A percentile compares a stretch with the other conserved stretches of the same genome.
phyloP scores from a whole-genome alignment of 495 filamentous ascomycete species.

The Aspergillus saccharolyticus region DNA sequence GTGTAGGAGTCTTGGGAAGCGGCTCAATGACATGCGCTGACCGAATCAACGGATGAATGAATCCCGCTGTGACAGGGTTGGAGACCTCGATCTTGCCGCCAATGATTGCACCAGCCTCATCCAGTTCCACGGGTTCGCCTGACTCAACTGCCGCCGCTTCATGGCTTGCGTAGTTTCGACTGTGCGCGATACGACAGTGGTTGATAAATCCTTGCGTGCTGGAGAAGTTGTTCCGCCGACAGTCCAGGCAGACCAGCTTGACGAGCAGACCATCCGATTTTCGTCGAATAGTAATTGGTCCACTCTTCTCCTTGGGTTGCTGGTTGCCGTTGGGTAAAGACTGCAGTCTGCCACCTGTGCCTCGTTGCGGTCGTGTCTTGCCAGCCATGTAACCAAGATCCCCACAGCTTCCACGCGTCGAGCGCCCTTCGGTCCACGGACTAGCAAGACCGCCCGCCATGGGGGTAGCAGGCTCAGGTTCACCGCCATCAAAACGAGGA shows the following conservation, averaged over 20 bases:
- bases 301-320: constrained; percentile 59
- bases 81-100: constrained; percentile 44
- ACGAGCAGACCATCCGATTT: constrained; percentile 57
- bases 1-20: constrained; percentile 40
- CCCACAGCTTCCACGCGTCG: constrained; percentile 66
- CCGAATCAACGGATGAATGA: constrained; percentile 67
- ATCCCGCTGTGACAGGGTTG: constrained; percentile 37
- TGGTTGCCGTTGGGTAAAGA: constrained; percentile 69
- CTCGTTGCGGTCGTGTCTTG: constrained; percentile 59
- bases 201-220: constrained; percentile 98
- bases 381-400: constrained; percentile 52
- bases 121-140: constrained; percentile 72
- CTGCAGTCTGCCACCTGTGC: constrained; percentile 57
- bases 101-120: constrained; percentile 53
- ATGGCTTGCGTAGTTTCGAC: constrained; percentile 85
- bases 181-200: constrained; percentile 93
- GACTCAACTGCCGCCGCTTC: constrained; percentile 89
- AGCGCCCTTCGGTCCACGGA: constrained; percentile 52
- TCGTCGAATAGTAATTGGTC: constrained; percentile 56
- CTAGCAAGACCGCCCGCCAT: constrained; percentile 28
- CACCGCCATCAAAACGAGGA: constrained; percentile 72
- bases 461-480: constrained; percentile 33
- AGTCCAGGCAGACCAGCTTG: constrained; percentile 86
- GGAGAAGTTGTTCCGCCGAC: constrained; percentile 81
- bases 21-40: constrained; percentile 54